Evolutionary conservation across 2,329 filamentous ascomycete species (phyloP).

Genomic region (Xylaria sp.): DNA sequence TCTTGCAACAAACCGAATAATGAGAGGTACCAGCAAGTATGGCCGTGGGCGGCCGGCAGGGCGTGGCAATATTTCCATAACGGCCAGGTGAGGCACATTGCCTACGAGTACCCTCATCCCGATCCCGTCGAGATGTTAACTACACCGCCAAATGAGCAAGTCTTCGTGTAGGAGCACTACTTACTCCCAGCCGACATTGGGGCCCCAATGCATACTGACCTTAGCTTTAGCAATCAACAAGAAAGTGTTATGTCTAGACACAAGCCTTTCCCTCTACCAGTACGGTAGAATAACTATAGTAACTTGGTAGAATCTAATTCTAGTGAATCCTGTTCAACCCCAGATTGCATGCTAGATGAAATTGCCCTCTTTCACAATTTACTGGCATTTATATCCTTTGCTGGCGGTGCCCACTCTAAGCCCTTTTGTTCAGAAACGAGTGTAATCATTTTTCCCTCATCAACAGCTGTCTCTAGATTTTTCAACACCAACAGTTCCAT

Average conservation of each 20-base stretch:
- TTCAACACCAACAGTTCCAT: constrained; percentile 60
- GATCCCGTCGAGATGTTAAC: background rate
- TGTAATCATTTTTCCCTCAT: constrained; percentile 67
- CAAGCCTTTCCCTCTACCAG: background rate
- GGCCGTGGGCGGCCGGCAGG: constrained; percentile 30
- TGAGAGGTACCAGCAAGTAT: constrained; percentile 14
- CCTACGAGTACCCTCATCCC: constrained; percentile 30
- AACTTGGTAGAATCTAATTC: background rate
- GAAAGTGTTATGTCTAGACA: background rate
- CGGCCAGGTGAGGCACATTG: constrained; percentile 27
- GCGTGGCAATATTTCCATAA: constrained; percentile 18
- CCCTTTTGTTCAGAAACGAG: constrained; percentile 68
- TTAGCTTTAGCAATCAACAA: background rate
- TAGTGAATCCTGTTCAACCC: background rate
- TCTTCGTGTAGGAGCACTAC: background rate
- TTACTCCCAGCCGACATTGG: background rate
- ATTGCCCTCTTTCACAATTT: background rate
- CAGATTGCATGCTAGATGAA: background rate
- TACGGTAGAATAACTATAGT: background rate
- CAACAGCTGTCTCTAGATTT: constrained; percentile 64
- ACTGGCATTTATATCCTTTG: constrained; percentile 5
- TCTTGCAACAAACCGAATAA: background rate
- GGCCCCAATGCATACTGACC: background rate
- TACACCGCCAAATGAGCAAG: background rate
- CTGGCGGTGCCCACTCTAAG: constrained; percentile 43